Conservation (phyloP, 1,284 basidiomycete genomes). For the Sanghuangporus baumii region DNA sequence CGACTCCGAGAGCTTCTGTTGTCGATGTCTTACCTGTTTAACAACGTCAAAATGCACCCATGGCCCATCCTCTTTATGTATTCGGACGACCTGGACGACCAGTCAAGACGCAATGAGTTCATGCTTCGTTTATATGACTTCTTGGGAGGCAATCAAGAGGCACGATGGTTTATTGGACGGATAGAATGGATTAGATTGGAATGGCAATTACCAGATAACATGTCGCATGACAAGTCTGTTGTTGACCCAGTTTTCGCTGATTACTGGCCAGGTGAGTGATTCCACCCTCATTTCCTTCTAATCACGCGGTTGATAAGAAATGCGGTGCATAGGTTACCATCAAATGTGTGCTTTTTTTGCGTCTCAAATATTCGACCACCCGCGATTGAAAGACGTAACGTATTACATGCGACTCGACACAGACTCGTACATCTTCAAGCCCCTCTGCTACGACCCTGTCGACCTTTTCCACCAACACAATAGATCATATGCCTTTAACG, state of each 20-base stretch:
- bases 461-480: slow-evolving; percentile 18
- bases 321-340: slow-evolving; percentile 16
- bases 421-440: slow-evolving; percentile 16
- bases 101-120: slow-evolving; percentile 6
- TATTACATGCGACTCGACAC: slow-evolving; percentile 21
- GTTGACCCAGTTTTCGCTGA: slow-evolving; percentile 15
- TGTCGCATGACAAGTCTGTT: slow-evolving; percentile 15
- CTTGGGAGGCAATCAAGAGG: slow-evolving; percentile 12
- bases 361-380: slow-evolving; percentile 18
- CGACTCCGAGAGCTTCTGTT: slow-evolving; percentile 9
- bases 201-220: slow-evolving; percentile 9
- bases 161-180: slow-evolving; percentile 11
- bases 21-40: slow-evolving; percentile 14
- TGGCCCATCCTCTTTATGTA: slow-evolving; percentile 16
- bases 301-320: not conserved
- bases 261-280: slow-evolving; percentile 12
- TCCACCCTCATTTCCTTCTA: not conserved
- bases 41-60: slow-evolving; percentile 14
- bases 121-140: slow-evolving; percentile 12
- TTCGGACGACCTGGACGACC: slow-evolving; percentile 13
- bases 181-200: slow-evolving; percentile 16
- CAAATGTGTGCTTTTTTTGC: slow-evolving; percentile 20
- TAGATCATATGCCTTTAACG: slow-evolving; percentile 7
- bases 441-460: slow-evolving; percentile 20
- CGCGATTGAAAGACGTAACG: slow-evolving; percentile 16